Base-by-base conservation (phyloP, 2,329 filamentous ascomycete genomes). In the Acephala macrosclerotiorum region DNA sequence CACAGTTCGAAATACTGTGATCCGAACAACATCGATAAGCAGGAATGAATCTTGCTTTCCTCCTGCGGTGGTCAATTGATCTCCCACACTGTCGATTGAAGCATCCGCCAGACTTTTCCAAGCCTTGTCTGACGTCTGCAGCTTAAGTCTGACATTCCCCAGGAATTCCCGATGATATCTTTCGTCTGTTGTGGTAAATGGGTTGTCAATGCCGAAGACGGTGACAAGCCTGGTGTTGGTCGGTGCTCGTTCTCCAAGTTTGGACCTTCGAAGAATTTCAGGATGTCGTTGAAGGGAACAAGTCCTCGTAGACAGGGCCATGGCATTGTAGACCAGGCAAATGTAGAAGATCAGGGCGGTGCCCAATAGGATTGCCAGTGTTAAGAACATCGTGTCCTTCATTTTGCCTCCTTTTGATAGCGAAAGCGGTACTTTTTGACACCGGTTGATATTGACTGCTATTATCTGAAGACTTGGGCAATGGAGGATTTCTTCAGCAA, bases 151-250 rank as follows among this genome's bases (percentile, higher is more conserved):
- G 16, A 22, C 42, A 3, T n/a, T n/a, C 8, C 16, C 18, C 2
- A 47, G 16, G 9, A 47, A 47, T n/a, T 14, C 8, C 3, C n/a
- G 16, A 51, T 68, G 53, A 14, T 58, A 60, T 1, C 3, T 12
- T 4, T 18, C 11, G 36, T 67, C 35, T 2, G 38, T 56, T 5
- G 70, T 70, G 1, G 68, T 72, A 25, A 72, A 70, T 1, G 68
- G 61, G 45, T 72, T 70, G 1, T 66, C 45, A 14, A 72, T 70
- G 1, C 65, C 62, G 29, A 72, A 72, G 3, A 55, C 61, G 2
- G 6, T 35, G 1, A 63, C 51, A 7, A 70, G 63, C 20, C 67
- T 47, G 45, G 51, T 8, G 38, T 72, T 72, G 25, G 61, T 59
- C 11, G 16, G 22, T 6, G 68, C 68, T 63, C 65, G 57, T 20